Evolutionary conservation across 163 green algal genomes (phyloP).

Genomic region (Scenedesmus sp.): DNA sequence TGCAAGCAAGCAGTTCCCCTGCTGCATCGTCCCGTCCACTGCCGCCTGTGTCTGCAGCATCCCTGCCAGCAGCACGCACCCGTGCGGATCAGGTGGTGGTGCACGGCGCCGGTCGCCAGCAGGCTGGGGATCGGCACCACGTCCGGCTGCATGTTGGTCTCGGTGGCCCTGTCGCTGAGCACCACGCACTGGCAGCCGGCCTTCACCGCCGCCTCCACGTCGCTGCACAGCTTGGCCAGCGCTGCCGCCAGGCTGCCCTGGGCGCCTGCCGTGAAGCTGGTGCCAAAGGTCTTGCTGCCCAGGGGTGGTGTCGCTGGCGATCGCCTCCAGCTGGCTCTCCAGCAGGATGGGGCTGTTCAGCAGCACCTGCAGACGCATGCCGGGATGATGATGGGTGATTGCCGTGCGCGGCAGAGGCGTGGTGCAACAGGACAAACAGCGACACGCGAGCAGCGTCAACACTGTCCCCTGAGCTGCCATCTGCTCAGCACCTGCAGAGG

Average conservation of each 20-base stretch:
- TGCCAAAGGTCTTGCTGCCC: conserved; percentile 79
- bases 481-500: too few species aligned
- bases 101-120: conserved; percentile 94
- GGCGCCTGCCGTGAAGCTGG: conserved; percentile 72
- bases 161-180: conserved; percentile 73
- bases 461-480: too few species aligned
- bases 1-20: too few species aligned
- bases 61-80: conserved; percentile 44
- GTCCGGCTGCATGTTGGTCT: conserved; percentile 59
- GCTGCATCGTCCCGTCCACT: too few species aligned
- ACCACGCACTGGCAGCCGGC: conserved; percentile 85
- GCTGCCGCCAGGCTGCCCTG: conserved; percentile 78
- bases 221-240: conserved; percentile 85
- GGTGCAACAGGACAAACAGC: too few species aligned
- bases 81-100: conserved; percentile 97
- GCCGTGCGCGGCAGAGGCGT: too few species aligned
- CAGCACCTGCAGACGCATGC: conserved; percentile 63
- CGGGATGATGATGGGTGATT: too few species aligned
- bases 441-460: too few species aligned
- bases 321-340: conserved; percentile 91
- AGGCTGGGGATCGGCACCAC: conserved; percentile 93
- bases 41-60: too few species aligned
- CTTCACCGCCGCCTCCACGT: conserved; percentile 89
- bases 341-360: conserved; percentile 94
- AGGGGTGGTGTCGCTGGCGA: conserved; percentile 75